Evolutionary conservation across 228 moss, liverwort and hornwort species (phyloP), one percentile per base, ranked within the genome.

Genomic region (Sphagnum fallax): DNA sequence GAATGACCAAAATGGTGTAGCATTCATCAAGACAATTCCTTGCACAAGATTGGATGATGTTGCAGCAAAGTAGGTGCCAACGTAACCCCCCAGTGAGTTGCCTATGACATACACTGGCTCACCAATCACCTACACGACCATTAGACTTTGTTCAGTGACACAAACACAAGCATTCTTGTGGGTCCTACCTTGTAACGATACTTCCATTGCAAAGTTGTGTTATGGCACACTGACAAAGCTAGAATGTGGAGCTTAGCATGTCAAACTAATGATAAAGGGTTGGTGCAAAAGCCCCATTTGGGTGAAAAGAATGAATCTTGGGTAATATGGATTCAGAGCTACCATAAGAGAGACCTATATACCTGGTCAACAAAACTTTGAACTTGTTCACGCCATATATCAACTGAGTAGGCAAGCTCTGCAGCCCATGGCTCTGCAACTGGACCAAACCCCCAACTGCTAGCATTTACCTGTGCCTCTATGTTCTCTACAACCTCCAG

Each of bases 311-410:
- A 14, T 58, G 58, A 58, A 58, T 58, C 58, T 10, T 9, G 58
- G 58, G 10, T 16, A 52, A 14, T 32, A 32, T 32, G 32, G 32
- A 32, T 32, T 32, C 32, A 32, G 32, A 32, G 32, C 32, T 2
- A 32, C 32, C 32, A 32, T 32, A 32, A 32, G 32, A 32, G 32
- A 32, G 32, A 32, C 32, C 32, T 2, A 32, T 32, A 32, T 32
- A 82, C 82, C 79, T 82, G 65, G 14, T 77, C 68, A 18, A 85
- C 71, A 67, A 85, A 82, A 55, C 70, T 72, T 51, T 82, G 79
- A 63, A 82, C 77, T 82, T 85, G 85, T 67, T 85, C 75, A 74
- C 82, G 79, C 85, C 84, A 84, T 67, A 71, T 73, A 76, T 84
- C 85, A 15, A 82, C 82, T 10, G 85, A 85, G 63, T 84, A 84